Evolutionary conservation across 106 monocot genomes (phyloP), one percentile per base, ranked within the genome.

Genomic region (Agapanthus africanus): DNA sequence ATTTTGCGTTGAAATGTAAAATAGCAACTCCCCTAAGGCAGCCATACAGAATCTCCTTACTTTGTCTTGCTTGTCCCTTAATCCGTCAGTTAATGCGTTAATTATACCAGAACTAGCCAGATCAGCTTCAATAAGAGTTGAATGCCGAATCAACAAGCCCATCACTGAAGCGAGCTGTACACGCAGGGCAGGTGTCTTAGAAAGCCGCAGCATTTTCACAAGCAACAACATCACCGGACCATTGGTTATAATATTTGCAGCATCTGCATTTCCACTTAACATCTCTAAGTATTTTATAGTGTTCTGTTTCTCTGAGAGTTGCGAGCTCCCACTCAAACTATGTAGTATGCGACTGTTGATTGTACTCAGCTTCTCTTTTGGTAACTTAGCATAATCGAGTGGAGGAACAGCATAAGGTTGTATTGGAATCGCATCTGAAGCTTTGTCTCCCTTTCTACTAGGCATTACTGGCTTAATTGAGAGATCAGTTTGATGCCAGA

Each of bases 401-500:
- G 81, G 73, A 37, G 87, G 40, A 65, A 93, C 59, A 38, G 61
- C 68, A 85, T 89, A 99, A 47, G 93, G 77, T 63, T 87, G 87
- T 5, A 40, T 34, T 5, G 79, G 79, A 19, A 78, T 63, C 59
- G 71, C 44, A 40, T 87, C 90, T 47, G 71, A 76, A 65, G 73
- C 74, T 74, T 89, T 93, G 67, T 83, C 93, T 66, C 54, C 77
- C 74, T 90, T 99, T 62, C 78, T 78, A 69, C 72, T 77, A 35
- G 93, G 89, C 93, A 99, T 87, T 66, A 99, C 87, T 63, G 99
- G 99, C 79, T 78, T 93, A 42, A 93, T 93, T 49, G 81, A 84
- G 38, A 90, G 85, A 69, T 99, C 99, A 26, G 84, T 83, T 39
- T 71, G 72, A 79, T 99, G 99, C 99, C 99, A 99, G 59, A 90